Conservation (phyloP, 2,329 filamentous ascomycete species). For the Periglandula ipomoeae region DNA sequence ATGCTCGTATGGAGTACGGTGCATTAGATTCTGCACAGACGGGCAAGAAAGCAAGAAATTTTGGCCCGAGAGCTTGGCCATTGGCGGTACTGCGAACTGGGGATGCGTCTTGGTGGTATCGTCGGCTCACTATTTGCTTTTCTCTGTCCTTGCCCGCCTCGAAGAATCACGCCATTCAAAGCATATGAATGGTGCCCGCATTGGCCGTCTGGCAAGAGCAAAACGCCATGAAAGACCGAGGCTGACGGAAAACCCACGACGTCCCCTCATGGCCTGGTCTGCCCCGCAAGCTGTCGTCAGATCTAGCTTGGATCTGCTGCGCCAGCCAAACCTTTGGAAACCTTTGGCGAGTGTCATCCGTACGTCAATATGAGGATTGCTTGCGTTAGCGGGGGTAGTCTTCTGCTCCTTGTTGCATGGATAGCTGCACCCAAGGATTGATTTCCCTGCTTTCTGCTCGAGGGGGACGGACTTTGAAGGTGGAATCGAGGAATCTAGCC, state of each 20-base stretch:
- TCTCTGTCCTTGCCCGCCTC: neutral
- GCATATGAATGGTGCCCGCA: conserved; percentile 19
- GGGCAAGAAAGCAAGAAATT: neutral
- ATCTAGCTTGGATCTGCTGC: conserved; percentile 4
- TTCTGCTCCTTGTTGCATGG: neutral
- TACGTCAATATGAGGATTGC: neutral
- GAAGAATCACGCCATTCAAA: conserved; percentile 14
- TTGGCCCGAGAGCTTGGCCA: conserved; percentile 1
- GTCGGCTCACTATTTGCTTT: neutral
- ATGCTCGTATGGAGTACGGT: neutral
- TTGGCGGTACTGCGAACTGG: neutral
- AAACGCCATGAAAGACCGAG: neutral
- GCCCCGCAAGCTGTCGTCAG: conserved; percentile 5
- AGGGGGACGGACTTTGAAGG: neutral
- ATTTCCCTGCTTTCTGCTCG: neutral
- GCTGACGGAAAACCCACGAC: neutral
- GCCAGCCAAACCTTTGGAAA: neutral
- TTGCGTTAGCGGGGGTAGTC: neutral
- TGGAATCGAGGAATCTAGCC: neutral
- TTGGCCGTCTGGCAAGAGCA: neutral
- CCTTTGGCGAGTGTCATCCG: neutral
- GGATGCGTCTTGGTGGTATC: neutral
- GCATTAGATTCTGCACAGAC: neutral
- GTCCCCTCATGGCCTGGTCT: neutral
- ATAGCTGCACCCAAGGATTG: neutral